Base-by-base conservation (phyloP, 2,329 filamentous ascomycete species). In the Aspergillus alliaceus region DNA sequence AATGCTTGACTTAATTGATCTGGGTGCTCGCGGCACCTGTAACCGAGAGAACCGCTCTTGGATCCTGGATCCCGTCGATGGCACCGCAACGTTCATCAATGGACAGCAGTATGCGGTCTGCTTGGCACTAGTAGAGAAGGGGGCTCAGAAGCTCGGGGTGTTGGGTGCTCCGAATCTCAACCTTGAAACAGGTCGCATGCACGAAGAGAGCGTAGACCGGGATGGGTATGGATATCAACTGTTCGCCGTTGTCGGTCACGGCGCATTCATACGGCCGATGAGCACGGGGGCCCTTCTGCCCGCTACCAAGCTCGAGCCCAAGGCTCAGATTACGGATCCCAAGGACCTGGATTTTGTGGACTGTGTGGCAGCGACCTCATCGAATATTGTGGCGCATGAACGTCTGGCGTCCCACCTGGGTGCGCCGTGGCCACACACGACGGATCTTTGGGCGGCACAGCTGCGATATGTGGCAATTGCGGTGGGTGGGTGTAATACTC, bases 1-100 rank as follows among this genome's bases (percentile, higher is more conserved):
- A 55, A 84, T 88, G 79, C 77, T 88, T 12, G 72, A 81, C n/a
- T 64, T 82, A n/a, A 86, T 88, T 65, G 85, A 88, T 66, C 72
- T 82, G 12, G 86, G 86, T 2, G 81, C 77, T 0, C 67, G 73
- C 2, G 79, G 79, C 1, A 61, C 69, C 9, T 73, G 72, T 46
- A 72, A 69, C 5, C 68, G 65, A 59, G 75, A 62, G 59, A 79
- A 71, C 2, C 73, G 80, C 1, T 79, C 83, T 51, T 88, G 86
- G 86, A 80, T 85, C 29, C 80, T 88, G 67, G 86, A 88, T 65
- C 86, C 86, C 0, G 82, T 88, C 7, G 86, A 88, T 62, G 86
- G 86, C 29, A 88, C 86, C 1, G 82, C 81, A 15, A 83, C 84
- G 0, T 88, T 86, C 57, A 80, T 88, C 61, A 73, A 74, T 37